These are phyloP conservation scores for Scedosporium aurantiacum DNA, from an alignment of 2,329 filamentous ascomycete species.

Conservation along the genomic window DNA sequence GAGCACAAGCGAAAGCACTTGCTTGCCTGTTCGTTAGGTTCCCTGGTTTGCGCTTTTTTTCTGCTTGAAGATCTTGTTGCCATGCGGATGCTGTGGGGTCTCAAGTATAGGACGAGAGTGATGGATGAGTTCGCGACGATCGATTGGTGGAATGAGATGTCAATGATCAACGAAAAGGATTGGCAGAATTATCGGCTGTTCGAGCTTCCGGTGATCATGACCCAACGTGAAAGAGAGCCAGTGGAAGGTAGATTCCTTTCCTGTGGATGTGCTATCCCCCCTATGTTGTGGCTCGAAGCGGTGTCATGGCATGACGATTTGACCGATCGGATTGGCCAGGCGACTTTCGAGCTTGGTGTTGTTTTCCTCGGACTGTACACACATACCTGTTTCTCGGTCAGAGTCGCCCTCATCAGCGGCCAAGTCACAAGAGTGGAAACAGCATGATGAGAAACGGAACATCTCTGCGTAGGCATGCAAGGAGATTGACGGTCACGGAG, in stretches of 20 bases:
- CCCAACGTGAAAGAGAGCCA: not conserved
- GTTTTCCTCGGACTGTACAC: not conserved
- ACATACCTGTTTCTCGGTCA: not conserved
- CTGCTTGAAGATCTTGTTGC: slow-evolving; percentile 1
- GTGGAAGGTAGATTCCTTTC: not conserved
- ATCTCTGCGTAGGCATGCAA: not conserved
- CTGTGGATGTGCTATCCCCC: not conserved
- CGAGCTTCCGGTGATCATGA: slow-evolving; percentile 1
- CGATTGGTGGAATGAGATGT: not conserved
- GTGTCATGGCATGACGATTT: not conserved
- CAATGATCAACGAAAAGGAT: slow-evolving; percentile 1
- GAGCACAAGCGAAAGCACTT: not conserved
- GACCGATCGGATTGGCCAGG: not conserved
- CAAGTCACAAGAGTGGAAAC: not conserved
- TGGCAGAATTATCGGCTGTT: not conserved
- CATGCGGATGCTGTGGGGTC: not conserved
- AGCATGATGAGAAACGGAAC: not conserved
- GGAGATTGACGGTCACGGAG: not conserved
- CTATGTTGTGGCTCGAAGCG: not conserved
- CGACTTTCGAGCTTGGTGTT: not conserved
- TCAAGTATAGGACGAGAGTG: not conserved
- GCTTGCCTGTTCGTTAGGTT: not conserved
- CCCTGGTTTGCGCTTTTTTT: not conserved
- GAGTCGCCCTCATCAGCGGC: not conserved
- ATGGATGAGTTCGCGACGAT: not conserved